Evolutionary conservation across 805 yeast species (phyloP), one percentile per base, ranked within the genome.

Genomic region (Schizosaccharomyces japonicus): DNA sequence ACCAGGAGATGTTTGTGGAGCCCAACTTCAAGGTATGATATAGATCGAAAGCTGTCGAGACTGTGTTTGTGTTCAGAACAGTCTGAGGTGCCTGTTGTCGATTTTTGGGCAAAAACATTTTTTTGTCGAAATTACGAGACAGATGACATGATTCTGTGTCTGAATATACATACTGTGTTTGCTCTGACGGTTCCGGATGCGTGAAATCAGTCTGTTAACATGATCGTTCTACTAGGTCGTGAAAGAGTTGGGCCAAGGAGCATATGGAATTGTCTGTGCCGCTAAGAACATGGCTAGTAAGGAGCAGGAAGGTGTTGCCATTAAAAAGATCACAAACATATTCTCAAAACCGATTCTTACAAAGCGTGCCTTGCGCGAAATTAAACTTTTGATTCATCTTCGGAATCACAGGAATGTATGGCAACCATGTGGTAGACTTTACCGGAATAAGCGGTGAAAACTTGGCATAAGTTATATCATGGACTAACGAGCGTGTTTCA

Each of bases 161-260:
- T n/a, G n/a, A n/a, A n/a, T n/a, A n/a, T n/a, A n/a, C n/a, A n/a
- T n/a, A n/a, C n/a, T n/a, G n/a, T n/a, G n/a, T n/a, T n/a, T n/a
- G n/a, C n/a, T n/a, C n/a, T n/a, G n/a, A n/a, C n/a, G n/a, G n/a
- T n/a, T n/a, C n/a, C n/a, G n/a, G n/a, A n/a, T n/a, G n/a, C n/a
- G n/a, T n/a, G n/a, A n/a, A n/a, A n/a, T n/a, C n/a, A n/a, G n/a
- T n/a, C n/a, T n/a, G n/a, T n/a, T n/a, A n/a, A n/a, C n/a, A n/a
- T n/a, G n/a, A n/a, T n/a, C n/a, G n/a, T n/a, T n/a, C n/a, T n/a
- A n/a, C 19, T 1, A 83, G 58, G 71, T 90, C 54, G 82, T 83
- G 50, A 81, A 85, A 57, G 96, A 90, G 55, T 71, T 90, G 34
- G 98, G 98, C 4, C 95, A 90, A 56, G 98, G 98, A 10, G 96